These are phyloP conservation scores for Glarea lozoyensis DNA, from an alignment of 495 filamentous ascomycete genomes.

Conservation along the genomic window DNA sequence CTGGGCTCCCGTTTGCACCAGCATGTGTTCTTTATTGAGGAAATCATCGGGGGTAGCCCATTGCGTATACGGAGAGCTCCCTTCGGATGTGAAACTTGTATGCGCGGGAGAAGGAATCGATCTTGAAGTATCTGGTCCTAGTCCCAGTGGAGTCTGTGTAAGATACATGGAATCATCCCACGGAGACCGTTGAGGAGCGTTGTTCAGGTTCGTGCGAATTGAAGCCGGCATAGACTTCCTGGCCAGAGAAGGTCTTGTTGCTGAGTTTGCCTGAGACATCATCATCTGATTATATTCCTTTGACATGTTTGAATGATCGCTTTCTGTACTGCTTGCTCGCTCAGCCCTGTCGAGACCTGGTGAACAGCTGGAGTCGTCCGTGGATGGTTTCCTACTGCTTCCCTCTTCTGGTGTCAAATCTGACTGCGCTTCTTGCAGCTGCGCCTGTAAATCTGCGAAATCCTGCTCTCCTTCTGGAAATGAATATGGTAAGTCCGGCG, in stretches of 20 bases:
- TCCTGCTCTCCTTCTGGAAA: slow-evolving; percentile 46
- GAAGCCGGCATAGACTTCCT: neutral
- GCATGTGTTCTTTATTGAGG: slow-evolving; percentile 9
- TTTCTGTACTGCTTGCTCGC: slow-evolving; percentile 42
- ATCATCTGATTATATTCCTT: slow-evolving; percentile 31
- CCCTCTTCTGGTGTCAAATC: slow-evolving; percentile 19
- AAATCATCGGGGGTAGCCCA: slow-evolving; percentile 20
- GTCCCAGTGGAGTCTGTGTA: slow-evolving; percentile 12
- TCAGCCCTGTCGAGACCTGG: slow-evolving; percentile 28
- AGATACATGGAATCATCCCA: slow-evolving; percentile 4
- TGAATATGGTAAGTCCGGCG: slow-evolving; percentile 43
- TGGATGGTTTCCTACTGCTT: slow-evolving; percentile 21
- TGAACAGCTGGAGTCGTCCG: slow-evolving; percentile 10
- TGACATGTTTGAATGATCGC: slow-evolving; percentile 42
- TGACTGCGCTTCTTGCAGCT: slow-evolving; percentile 32
- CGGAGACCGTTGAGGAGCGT: neutral
- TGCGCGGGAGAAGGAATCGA: slow-evolving; percentile 16
- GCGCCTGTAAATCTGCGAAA: slow-evolving; percentile 29
- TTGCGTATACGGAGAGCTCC: slow-evolving; percentile 12
- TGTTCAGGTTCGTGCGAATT: slow-evolving; percentile 4
- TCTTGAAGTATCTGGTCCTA: neutral
- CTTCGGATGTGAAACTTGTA: slow-evolving; percentile 13
- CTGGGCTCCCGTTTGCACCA: slow-evolving; percentile 15
- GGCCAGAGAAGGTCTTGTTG: neutral
- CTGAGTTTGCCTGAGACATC: slow-evolving; percentile 6